A percentile compares a stretch with the other conserved stretches of the same genome.
Evolutionary conservation across 2,329 filamentous ascomycete species (phyloP).

Genomic region (Aspergillus tamarii): DNA sequence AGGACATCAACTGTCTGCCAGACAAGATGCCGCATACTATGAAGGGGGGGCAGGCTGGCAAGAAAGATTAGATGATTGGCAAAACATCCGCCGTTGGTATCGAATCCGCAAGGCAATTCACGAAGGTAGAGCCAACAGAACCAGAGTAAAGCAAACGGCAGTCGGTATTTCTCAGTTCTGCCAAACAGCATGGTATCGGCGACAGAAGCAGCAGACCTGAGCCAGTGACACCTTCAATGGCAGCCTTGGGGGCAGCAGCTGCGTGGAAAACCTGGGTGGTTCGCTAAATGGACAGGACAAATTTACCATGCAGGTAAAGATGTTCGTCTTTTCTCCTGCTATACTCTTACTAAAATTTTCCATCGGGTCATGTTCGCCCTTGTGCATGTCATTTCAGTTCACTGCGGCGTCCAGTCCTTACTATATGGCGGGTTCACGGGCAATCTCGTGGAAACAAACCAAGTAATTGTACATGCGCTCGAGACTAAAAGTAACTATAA

Average conservation of each 20-base stretch:
- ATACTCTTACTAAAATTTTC: constrained; percentile 6
- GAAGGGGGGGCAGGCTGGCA: constrained; percentile 45
- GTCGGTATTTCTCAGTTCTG: constrained; percentile 25
- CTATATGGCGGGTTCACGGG: background rate
- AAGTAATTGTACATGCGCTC: constrained; percentile 18
- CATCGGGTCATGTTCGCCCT: background rate
- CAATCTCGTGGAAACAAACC: background rate
- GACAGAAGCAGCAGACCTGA: background rate
- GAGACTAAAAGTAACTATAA: constrained; percentile 29
- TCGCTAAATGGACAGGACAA: background rate
- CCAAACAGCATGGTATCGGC: constrained; percentile 15
- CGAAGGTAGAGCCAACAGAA: constrained; percentile 42
- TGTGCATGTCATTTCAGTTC: constrained; percentile 5
- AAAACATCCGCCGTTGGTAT: constrained; percentile 39
- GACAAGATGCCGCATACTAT: constrained; percentile 43
- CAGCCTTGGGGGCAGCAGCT: too few relatives aligned
- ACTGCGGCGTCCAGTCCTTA: constrained; percentile 5
- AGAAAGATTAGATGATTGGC: constrained; percentile 45
- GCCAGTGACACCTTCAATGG: background rate
- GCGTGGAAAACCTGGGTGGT: background rate
- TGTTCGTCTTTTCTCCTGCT: background rate
- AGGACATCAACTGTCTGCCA: constrained; percentile 39
- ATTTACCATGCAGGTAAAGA: constrained; percentile 11
- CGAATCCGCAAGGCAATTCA: constrained; percentile 39
- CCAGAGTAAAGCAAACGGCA: constrained; percentile 33